These are phyloP conservation scores for Rubia tinctorum DNA, from an alignment of 305 asterid species.

Conservation along the genomic window DNA sequence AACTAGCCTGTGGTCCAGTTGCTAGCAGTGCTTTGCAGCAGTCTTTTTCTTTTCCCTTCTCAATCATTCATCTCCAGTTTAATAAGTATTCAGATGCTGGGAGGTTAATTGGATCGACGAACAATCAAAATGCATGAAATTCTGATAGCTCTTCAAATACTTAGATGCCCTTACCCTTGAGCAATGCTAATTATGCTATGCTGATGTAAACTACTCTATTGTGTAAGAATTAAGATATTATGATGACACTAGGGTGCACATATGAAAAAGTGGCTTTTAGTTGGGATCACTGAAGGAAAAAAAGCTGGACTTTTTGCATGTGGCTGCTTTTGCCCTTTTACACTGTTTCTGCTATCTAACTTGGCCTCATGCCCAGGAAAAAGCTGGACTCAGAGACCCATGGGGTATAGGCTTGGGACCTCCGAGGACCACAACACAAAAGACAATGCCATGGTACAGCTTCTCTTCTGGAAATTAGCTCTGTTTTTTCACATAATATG, in stretches of 20 bases:
- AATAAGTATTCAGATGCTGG: neutral
- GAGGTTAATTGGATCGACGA: neutral
- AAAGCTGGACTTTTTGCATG: slow-evolving; percentile 24
- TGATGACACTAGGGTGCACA: slow-evolving; percentile 16
- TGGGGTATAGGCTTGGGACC: slow-evolving; percentile 23
- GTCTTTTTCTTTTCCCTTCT: neutral
- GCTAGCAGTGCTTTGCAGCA: neutral
- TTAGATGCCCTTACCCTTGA: neutral
- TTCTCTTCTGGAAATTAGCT: neutral
- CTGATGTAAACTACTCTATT: neutral
- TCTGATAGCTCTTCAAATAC: neutral
- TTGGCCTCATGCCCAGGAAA: slow-evolving; percentile 23
- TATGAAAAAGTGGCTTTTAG: slow-evolving; percentile 23
- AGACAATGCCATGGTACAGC: slow-evolving; percentile 5
- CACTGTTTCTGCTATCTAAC: slow-evolving; percentile 21
- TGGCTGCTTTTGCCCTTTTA: slow-evolving; percentile 39
- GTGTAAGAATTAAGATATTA: neutral
- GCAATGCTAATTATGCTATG: too few relatives aligned
- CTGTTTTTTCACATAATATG: neutral
- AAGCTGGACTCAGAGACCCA: slow-evolving; percentile 35
- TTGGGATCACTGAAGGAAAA: slow-evolving; percentile 14
- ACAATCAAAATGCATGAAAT: neutral
- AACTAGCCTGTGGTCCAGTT: slow-evolving; percentile 6
- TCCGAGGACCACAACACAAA: slow-evolving; percentile 15
- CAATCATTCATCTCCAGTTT: neutral